Evolutionary conservation across 2,329 filamentous ascomycete genomes (phyloP), one percentile per base, ranked within the genome.

Genomic region (Stagonosporopsis cucurbitacearum): DNA sequence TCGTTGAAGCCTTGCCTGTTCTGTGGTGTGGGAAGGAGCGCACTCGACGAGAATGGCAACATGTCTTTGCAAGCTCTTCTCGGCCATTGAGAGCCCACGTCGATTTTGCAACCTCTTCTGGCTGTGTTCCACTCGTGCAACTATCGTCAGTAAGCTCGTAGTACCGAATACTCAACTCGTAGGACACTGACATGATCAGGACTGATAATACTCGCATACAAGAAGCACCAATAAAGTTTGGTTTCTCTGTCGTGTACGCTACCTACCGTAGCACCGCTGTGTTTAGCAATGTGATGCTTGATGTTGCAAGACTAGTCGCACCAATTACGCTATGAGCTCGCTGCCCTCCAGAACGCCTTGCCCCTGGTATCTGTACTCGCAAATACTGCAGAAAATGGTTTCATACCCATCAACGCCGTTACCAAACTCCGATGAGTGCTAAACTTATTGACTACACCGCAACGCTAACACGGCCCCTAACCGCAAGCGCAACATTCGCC

Each of bases 401-500:
- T 35, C 30, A 30, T 23, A 42, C 22, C 17, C 33, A 22, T 39
- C 15, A 50, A 55, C 52, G 46, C 45, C 45, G 12, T 39, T 15
- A 17, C 11, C 13, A 36, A 20, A 28, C 28, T 25, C 23, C 28
- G 5, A 50, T n/a, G 2, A n/a, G 6, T 25, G 6, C 19, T 23
- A 1, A 11, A 26, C 15, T 12, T n/a, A 9, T 4, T 37, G 11
- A 28, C 59, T 41, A 69, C 13, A 60, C 56, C 52, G 62, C 66
- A 39, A 44, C 54, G 49, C 54, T 33, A 15, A 64, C 48, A n/a
- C 54, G 56, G 26, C 65, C 64, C 39, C 64, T 76, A 23, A 71
- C 58, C 37, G 63, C 54, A 57, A 77, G 51, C 26, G 75, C 75
- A 33, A 70, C 46, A 23, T 70, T 63, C 7, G 71, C 72, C 58